A percentile compares a stretch with the other conserved stretches of the same genome.
phyloP scores from a whole-genome alignment of 495 filamentous ascomycete species.

The Lophiostoma macrostomum region DNA sequence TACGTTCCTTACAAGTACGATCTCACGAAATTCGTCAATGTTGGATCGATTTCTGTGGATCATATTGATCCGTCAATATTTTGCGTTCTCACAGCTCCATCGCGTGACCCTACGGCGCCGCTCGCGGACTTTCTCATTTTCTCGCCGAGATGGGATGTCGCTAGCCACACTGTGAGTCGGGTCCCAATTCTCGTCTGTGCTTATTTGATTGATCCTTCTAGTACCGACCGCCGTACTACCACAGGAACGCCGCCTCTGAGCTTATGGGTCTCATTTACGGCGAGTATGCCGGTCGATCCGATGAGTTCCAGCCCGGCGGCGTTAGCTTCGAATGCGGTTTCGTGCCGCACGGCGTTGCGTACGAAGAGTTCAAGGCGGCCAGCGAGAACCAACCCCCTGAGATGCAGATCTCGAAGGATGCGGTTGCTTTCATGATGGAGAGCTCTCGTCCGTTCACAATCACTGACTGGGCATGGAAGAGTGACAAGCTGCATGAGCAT shows the following conservation, averaged over 20 bases:
- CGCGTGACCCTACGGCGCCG: conserved; percentile 44
- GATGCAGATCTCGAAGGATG: conserved; percentile 49
- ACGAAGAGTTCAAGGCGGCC: conserved; percentile 63
- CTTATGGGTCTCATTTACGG: conserved; percentile 55
- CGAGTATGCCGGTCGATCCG: conserved; percentile 52
- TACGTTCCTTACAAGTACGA: conserved; percentile 49
- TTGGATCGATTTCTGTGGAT: conserved; percentile 51
- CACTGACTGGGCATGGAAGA: conserved; percentile 53
- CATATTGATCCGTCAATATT: conserved; percentile 54
- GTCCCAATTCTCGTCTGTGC: neutral
- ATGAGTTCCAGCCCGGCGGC: conserved; percentile 57
- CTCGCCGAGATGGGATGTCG: conserved; percentile 51
- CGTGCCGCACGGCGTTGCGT: conserved; percentile 58
- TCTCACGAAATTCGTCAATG: conserved; percentile 51
- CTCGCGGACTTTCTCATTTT: conserved; percentile 53
- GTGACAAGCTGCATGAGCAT: conserved; percentile 55
- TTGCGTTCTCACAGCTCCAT: conserved; percentile 51
- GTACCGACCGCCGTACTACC: conserved; percentile 51
- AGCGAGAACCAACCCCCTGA: conserved; percentile 46
- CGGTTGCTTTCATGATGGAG: conserved; percentile 62
- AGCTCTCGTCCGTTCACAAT: conserved; percentile 51
- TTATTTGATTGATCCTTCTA: conserved; percentile 39
- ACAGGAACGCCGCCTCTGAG: conserved; percentile 51
- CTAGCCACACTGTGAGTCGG: too few species aligned
- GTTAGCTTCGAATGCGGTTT: conserved; percentile 58